Evolutionary conservation across 139 green algal genomes (phyloP), one percentile per base, ranked within the genome.

Genomic region (Zygnema circumcarinatum): DNA sequence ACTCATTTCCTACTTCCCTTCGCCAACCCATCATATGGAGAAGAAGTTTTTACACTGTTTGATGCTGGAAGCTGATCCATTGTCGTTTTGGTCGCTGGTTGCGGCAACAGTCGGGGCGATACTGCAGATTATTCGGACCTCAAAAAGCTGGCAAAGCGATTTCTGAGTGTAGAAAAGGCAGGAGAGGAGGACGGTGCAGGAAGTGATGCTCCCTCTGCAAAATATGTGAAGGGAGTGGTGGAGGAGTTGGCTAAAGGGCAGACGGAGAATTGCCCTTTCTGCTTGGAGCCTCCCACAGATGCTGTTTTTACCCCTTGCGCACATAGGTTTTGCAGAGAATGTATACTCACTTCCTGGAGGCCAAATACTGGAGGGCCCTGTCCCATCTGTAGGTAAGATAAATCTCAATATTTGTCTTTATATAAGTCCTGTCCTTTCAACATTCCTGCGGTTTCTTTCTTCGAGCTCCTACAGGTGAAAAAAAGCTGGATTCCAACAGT

Each of bases 241-340:
- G 74, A 89, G 7, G 38, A 85, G n/a, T 42, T 89, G 40, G 74
- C 74, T 31, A 76, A 32, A 41, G 84, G 81, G 47, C 25, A 36
- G n/a, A 87, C 69, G 80, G 21, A 2, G 52, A 81, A 91, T 69
- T 91, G 87, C 53, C 87, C 81, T 29, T 85, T 91, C 47, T 91
- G 87, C 72, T 1, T 91, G 22, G 87, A 91, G 2, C 35, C 22
- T 32, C 16, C 31, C 2, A 81, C 88, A 20, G 87, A 91, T 20
- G 81, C 81, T 21, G 87, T 91, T 22, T 67, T 90, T 33, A 81
- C 93, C 1, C 84, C 22, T 1, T 98, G 95, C 87, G 93, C 92
- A 22, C 95, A 98, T 84, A 35, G 74, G 32, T 96, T 98, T 87
- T 98, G 96, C 93, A 90, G 95, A 11, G 74, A 89, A 62, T 98